A percentile compares a stretch with the other conserved stretches of the same genome.
These are phyloP conservation scores for Backusella morwellensis DNA, from an alignment of 192 early-diverging fungal genomes.

Conservation along the genomic window DNA sequence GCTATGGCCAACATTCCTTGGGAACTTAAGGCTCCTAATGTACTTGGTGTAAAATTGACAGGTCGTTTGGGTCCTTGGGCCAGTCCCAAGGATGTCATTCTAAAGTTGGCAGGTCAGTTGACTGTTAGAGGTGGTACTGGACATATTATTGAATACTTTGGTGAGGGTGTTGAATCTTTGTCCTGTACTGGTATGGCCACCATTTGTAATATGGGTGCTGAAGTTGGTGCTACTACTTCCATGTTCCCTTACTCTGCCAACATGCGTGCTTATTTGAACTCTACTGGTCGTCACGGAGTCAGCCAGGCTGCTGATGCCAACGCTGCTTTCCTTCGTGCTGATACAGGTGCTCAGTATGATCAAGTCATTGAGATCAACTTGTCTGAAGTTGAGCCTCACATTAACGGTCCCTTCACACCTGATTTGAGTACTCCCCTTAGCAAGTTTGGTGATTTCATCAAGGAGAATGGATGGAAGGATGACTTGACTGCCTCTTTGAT, in stretches of 20 bases:
- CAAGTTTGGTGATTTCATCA: conserved; percentile 75
- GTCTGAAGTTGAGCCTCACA: conserved; percentile 86
- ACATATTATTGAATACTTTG: conserved; percentile 97
- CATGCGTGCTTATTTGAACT: conserved; percentile 86
- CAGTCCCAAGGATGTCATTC: conserved; percentile 90
- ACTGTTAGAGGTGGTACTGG: conserved; percentile 92
- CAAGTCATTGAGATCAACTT: conserved; percentile 94
- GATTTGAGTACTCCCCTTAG: conserved; percentile 91
- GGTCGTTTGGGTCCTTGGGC: conserved; percentile 89
- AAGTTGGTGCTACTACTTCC: conserved; percentile 97
- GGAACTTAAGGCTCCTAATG: conserved; percentile 96
- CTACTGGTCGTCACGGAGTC: conserved; percentile 76
- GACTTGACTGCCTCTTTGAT: conserved; percentile 88
- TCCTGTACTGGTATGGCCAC: conserved; percentile 99
- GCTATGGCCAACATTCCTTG: conserved; percentile 98
- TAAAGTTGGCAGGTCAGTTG: conserved; percentile 70
- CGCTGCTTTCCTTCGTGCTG: conserved; percentile 64
- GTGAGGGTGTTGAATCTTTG: conserved; percentile 82
- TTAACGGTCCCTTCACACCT: conserved; percentile 99
- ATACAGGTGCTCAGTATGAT: conserved; percentile 81
- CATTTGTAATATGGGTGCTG: conserved; percentile 99
- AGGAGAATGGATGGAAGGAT: conserved; percentile 85
- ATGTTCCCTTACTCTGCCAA: conserved; percentile 87
- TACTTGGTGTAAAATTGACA: conserved; percentile 92
- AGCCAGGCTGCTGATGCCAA: conserved; percentile 71